Evolutionary conservation across 2,329 filamentous ascomycete genomes (phyloP).

Genomic region (Colletotrichum tropicale): DNA sequence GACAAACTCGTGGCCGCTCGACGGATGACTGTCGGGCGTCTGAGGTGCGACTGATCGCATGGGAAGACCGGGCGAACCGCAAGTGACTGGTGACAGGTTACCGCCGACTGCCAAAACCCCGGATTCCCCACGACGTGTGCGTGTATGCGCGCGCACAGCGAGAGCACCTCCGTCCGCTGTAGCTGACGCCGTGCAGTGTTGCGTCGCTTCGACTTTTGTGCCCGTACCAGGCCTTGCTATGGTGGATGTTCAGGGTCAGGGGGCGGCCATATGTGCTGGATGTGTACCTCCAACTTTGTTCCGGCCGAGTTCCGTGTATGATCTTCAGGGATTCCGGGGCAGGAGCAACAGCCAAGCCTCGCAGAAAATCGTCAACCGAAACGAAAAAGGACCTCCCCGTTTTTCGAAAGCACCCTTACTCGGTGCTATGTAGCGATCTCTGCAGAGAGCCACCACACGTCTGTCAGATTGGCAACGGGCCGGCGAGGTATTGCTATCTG

Average conservation of each 20-base stretch:
- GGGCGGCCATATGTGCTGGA: background rate
- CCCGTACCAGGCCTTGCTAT: background rate
- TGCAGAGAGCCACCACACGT: background rate
- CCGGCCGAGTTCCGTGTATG: conserved; percentile 14
- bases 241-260: conserved; percentile 1
- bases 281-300: background rate
- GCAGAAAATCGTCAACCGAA: background rate
- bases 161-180: background rate
- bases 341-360: background rate
- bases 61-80: background rate
- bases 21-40: background rate
- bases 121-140: background rate
- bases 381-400: background rate
- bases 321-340: conserved; percentile 13
- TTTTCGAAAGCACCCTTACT: background rate
- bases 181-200: background rate
- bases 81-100: background rate
- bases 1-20: background rate
- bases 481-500: background rate
- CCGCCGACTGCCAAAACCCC: background rate
- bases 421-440: background rate
- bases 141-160: background rate
- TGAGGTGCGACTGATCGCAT: background rate
- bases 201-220: background rate
- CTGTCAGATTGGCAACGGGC: background rate